A percentile compares a stretch with the other conserved stretches of the same genome.
These are phyloP conservation scores for Schizophyllum amplum DNA, from an alignment of 1,284 basidiomycete species.

Conservation along the genomic window DNA sequence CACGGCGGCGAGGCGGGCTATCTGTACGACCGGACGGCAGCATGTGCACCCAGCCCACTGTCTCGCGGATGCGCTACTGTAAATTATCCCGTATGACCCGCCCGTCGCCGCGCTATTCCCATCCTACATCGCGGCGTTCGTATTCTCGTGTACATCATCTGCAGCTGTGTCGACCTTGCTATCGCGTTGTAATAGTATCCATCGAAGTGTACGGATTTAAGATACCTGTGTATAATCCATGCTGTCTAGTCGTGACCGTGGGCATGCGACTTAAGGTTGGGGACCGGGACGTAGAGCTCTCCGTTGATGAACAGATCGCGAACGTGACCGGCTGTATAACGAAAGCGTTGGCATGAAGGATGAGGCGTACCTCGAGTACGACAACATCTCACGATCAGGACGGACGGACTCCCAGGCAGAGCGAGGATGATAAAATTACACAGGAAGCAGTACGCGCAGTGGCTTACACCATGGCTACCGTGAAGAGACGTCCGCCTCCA, in stretches of 20 bases:
- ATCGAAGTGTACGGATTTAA: background rate
- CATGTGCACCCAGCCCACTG: too few relatives aligned
- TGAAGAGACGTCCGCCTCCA: too few relatives aligned
- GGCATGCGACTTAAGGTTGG: background rate
- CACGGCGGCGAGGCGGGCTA: too few relatives aligned
- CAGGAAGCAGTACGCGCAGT: too few relatives aligned
- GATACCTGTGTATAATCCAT: background rate
- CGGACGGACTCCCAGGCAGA: too few relatives aligned
- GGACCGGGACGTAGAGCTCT: background rate
- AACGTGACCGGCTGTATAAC: too few relatives aligned
- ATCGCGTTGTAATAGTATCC: background rate
- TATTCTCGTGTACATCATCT: background rate
- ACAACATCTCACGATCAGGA: too few relatives aligned
- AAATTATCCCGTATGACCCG: background rate
- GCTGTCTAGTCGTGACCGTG: background rate
- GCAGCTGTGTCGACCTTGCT: background rate
- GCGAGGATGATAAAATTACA: too few relatives aligned
- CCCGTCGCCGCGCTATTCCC: background rate
- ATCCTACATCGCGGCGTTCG: background rate
- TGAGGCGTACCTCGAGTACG: too few relatives aligned
- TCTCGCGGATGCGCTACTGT: background rate
- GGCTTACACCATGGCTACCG: background rate
- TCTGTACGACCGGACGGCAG: too few relatives aligned
- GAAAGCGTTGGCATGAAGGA: too few relatives aligned
- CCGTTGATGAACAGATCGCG: background rate